These are phyloP conservation scores for Talaromyces marneffei DNA, from an alignment of 2,329 filamentous ascomycete genomes.

Conservation along the genomic window DNA sequence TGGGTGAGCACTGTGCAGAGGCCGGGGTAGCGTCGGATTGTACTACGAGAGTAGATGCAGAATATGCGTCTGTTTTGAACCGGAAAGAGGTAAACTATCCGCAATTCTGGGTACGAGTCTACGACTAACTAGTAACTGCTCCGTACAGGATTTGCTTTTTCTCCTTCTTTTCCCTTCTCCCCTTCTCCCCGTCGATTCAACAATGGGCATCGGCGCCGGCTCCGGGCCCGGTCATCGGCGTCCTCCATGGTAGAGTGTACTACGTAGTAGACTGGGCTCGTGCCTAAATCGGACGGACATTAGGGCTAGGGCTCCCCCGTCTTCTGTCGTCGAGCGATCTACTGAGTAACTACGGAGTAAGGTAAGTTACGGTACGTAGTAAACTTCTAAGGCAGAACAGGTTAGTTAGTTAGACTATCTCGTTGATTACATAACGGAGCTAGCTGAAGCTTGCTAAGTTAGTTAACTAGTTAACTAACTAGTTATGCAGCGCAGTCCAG, in stretches of 20 bases:
- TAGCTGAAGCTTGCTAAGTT: conserved; percentile 1
- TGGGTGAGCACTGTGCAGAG: background rate
- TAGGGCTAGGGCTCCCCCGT: background rate
- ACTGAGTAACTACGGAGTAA: too few species aligned
- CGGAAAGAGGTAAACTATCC: background rate
- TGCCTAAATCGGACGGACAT: background rate
- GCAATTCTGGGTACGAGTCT: background rate
- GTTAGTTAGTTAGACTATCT: background rate
- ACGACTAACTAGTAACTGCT: background rate
- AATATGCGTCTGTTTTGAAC: background rate
- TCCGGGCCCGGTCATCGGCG: conserved; percentile 8
- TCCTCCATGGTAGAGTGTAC: background rate
- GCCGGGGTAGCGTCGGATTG: background rate
- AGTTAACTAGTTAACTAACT: too few species aligned
- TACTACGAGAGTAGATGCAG: background rate
- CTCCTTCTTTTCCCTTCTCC: background rate
- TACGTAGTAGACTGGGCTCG: background rate
- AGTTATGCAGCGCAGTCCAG: background rate
- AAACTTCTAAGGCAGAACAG: too few species aligned
- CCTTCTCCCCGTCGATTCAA: background rate
- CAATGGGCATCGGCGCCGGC: background rate
- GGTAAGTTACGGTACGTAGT: too few species aligned
- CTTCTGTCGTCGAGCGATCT: too few species aligned
- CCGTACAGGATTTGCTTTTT: background rate
- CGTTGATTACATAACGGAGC: background rate